Base-by-base conservation (phyloP, 257 asterid genomes). In the Lycium barbarum region DNA sequence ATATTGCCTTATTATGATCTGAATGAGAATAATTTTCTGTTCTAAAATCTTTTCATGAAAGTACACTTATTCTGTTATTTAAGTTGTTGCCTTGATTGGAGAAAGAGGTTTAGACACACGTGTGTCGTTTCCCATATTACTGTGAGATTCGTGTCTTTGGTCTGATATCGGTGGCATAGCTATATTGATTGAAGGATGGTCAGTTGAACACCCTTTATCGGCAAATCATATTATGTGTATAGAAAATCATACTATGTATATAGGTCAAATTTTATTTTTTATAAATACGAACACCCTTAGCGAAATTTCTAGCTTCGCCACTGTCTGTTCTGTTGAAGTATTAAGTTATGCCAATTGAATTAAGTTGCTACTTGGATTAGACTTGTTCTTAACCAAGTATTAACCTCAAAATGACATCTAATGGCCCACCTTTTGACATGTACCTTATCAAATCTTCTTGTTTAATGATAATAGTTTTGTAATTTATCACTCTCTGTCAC, bases 1-100 rank as follows among this genome's bases (percentile, higher is more conserved):
- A 5, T 84, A 84, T 61, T 80, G 33, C 66, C 82, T n/a, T 58
- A 40, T 55, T 85, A 80, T 33, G 65, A 47, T 26, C 9, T 54
- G 58, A 81, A 62, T 62, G 33, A 20, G 76, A 81, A 12, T n/a
- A 40, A 62, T 76, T 47, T 81, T 6, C 82, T 47, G 78, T 66
- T 45, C 26, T 73, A 55, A 51, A 45, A 18, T 45, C 47, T 18
- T 13, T 33, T 76, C 82, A 76, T 26, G 51, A 8, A 15, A 4
- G 14, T 53, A 2, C 10, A 3, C 22, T 74, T 20, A 58, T 76
- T 76, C 40, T 54, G 11, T 13, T 63, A 14, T 26, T 8, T 54
- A 63, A 76, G 15, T 76, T 51, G 45, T 76, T 76, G 63, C 63
- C 14, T 49, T 26, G 35, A 45, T 45, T 45, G 45, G 58, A 72